phyloP scores from a whole-genome alignment of 768 basidiomycete species.

The Mycena chlorophos region DNA sequence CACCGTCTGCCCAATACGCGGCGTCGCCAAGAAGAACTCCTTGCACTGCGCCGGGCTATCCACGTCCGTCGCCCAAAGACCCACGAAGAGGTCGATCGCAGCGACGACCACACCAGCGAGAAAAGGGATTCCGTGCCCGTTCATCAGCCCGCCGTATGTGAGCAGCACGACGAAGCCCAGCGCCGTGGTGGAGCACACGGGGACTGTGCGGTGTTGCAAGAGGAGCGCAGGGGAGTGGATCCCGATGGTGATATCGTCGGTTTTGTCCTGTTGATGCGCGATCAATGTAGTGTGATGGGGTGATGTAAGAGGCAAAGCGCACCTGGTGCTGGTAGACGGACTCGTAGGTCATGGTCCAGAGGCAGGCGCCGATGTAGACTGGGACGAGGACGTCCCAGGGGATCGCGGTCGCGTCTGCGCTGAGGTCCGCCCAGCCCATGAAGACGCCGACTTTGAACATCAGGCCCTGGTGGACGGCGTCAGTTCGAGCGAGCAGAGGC shows the following conservation, averaged over 20 bases:
- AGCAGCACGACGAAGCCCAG: conserved; percentile 46
- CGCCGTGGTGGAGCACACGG: conserved; percentile 48
- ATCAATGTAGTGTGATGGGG: conserved; percentile 2
- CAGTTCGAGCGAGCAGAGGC: neutral
- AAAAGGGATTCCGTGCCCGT: conserved; percentile 43
- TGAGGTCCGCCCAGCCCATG: conserved; percentile 35
- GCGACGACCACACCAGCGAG: conserved; percentile 26
- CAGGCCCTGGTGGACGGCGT: conserved; percentile 25
- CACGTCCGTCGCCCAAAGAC: conserved; percentile 27
- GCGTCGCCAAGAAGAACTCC: conserved; percentile 28
- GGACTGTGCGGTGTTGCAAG: conserved; percentile 47
- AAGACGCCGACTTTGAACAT: conserved; percentile 35
- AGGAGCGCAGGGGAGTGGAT: conserved; percentile 61
- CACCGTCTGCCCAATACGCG: conserved; percentile 29
- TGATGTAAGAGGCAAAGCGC: neutral
- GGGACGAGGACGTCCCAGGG: conserved; percentile 29
- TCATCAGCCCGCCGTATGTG: conserved; percentile 43
- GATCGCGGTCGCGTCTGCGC: conserved; percentile 20
- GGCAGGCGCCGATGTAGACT: conserved; percentile 28
- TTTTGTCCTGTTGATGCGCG: conserved; percentile 49
- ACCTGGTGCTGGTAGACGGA: conserved; percentile 37
- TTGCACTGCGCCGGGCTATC: conserved; percentile 30
- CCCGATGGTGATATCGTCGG: conserved; percentile 55
- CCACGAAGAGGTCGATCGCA: conserved; percentile 21
- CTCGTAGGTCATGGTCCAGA: conserved; percentile 35